phyloP scores from a whole-genome alignment of 345 rosid genomes.

The Kandelia obovata region DNA sequence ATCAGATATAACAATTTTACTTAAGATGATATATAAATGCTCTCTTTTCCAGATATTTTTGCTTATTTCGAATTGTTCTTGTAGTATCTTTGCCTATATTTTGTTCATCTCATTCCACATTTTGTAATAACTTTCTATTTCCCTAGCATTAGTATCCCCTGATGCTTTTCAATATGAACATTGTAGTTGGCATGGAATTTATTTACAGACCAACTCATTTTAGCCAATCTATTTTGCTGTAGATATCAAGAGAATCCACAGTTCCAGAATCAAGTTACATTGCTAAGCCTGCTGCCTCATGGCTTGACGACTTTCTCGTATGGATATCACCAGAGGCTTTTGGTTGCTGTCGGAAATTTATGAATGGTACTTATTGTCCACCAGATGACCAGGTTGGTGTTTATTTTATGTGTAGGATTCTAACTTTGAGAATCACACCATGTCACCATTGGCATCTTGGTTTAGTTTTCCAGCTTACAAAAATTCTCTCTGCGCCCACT shows the following conservation, averaged over 20 bases:
- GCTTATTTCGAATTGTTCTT: too few relatives aligned
- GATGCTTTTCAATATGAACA: too few relatives aligned
- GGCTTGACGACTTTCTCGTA: conserved; percentile 97
- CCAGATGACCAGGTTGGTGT: conserved; percentile 92
- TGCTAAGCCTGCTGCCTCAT: conserved; percentile 99
- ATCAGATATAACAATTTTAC: too few relatives aligned
- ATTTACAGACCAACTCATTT: too few relatives aligned
- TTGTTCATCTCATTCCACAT: too few relatives aligned
- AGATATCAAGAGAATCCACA: conserved; percentile 83
- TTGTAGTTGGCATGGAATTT: too few relatives aligned
- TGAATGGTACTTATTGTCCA: conserved; percentile 87
- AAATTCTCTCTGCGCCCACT: neutral
- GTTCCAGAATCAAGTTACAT: conserved; percentile 80
- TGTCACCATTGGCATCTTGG: neutral
- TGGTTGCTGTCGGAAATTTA: conserved; percentile 91
- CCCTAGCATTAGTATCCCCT: too few relatives aligned
- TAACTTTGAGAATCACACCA: neutral
- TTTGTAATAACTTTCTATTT: too few relatives aligned
- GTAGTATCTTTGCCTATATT: too few relatives aligned
- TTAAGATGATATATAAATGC: too few relatives aligned
- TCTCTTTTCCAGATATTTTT: too few relatives aligned
- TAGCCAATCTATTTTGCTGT: neutral
- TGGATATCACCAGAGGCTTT: conserved; percentile 99
- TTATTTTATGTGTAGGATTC: conserved; percentile 13
- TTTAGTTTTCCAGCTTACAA: neutral